Base-by-base conservation (phyloP, 176 grass and related monocot genomes). In the Cenchrus fungigraminus region DNA sequence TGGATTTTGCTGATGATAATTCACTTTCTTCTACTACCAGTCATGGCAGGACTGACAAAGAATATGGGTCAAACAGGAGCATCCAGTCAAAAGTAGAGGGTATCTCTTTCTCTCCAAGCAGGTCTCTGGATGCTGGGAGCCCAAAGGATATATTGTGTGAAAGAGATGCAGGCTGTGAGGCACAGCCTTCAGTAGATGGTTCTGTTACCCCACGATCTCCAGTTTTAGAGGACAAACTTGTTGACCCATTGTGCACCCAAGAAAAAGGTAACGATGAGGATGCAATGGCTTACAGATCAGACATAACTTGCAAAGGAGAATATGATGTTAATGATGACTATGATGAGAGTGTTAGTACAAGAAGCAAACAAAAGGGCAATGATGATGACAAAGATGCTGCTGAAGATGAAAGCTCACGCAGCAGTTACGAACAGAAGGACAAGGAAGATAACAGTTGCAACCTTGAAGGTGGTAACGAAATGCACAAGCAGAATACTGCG, bases 91-190 rank as follows among this genome's bases (percentile, higher is more conserved):
- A 90, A 78, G 77, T 19, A 22, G 80, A 86, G 81, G 76, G 46
- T 25, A 9, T 78, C 42, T 84, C 75, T 28, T 77, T 43, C 37
- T 86, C 86, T 70, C 78, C 90, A 63, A 77, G 60, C 28, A 90
- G 65, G 64, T 84, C 88, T 82, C 60, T 78, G 60, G 65, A 84
- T 43, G 73, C 81, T 74, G 88, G 80, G 62, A 95, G 82, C 82
- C 85, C 88, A 70, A 91, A 90, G 68, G 84, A 87, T 86, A 86
- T 86, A 88, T 72, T 83, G 68, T 86, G 85, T 25, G 82, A 92
- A 74, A 89, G 73, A 91, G 82, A 87, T 68, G 15, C 56, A 67
- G 76, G 77, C 25, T 72, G 56, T 70, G 56, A 49, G 50, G 80
- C 31, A 28, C 85, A 88, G 82, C 49, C 71, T 81, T 79, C 85